A percentile compares a stretch with the other conserved stretches of the same genome.
These are phyloP conservation scores for Tetrahymena thermophila DNA, from an alignment of 73 alveolate species.

Conservation along the genomic window DNA sequence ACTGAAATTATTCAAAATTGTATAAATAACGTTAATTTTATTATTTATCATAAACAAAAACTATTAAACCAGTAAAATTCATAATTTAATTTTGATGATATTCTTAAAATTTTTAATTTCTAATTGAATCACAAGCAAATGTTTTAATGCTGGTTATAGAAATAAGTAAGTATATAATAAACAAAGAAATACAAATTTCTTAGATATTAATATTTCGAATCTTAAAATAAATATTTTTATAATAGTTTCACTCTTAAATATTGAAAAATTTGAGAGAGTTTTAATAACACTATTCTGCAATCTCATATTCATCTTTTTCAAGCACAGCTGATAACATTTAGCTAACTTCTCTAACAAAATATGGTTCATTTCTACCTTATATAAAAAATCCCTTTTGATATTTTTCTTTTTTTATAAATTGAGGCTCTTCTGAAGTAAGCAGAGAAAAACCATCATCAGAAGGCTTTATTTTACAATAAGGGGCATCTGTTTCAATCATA, in stretches of 20 bases:
- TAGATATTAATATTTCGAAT: not conserved
- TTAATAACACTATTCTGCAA: constrained; percentile 65
- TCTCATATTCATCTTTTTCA: constrained; percentile 63
- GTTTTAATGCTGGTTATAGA: not conserved
- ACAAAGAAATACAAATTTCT: no score
- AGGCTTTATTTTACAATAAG: constrained; percentile 94
- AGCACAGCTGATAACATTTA: constrained; percentile 68
- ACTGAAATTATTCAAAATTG: not conserved
- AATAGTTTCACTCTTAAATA: constrained; percentile 3
- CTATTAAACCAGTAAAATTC: no score
- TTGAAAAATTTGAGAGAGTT: constrained; percentile 73
- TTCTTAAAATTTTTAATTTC: no score
- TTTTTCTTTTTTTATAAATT: constrained; percentile 68
- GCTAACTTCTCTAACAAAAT: constrained; percentile 82
- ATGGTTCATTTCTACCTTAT: constrained; percentile 96
- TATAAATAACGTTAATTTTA: no score
- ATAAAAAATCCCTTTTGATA: constrained; percentile 73
- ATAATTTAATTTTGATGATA: not conserved
- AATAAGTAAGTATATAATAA: no score
- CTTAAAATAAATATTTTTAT: not conserved
- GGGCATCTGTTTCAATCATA: constrained; percentile 95
- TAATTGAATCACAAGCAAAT: not conserved
- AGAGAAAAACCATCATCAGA: constrained; percentile 74
- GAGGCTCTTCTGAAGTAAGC: constrained; percentile 73
- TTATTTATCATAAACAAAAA: not conserved